These are phyloP conservation scores for Cordyceps fumosorosea DNA, from an alignment of 2,329 filamentous ascomycete species.

Conservation along the genomic window DNA sequence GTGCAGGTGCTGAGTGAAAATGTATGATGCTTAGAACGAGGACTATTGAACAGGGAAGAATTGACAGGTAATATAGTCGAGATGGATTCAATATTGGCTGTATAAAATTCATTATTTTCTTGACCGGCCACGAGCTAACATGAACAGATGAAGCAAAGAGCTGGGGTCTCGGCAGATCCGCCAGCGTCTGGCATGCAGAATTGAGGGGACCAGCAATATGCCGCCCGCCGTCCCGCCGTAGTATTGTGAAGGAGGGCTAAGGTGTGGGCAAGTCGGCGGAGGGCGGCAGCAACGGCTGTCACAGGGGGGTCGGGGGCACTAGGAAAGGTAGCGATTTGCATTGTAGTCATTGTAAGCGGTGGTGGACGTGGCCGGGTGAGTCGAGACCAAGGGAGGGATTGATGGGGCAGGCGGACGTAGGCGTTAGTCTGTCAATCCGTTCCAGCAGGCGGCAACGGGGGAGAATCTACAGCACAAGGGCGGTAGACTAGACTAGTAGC, in stretches of 20 bases:
- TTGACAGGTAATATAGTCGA: not conserved
- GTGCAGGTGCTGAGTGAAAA: not conserved
- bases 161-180: not conserved
- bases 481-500: no score
- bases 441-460: not conserved
- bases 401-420: not conserved
- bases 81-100: not conserved
- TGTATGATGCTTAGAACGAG: not conserved
- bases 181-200: conserved; percentile 1
- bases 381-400: not conserved
- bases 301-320: no score
- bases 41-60: not conserved
- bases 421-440: conserved; percentile 2
- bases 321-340: no score
- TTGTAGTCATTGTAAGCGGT: no score
- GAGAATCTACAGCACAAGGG: not conserved
- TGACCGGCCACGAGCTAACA: not conserved
- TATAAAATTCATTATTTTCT: not conserved
- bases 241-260: not conserved
- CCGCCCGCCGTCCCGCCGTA: not conserved
- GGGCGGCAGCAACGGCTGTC: not conserved
- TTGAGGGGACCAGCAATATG: not conserved
- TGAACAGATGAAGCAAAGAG: not conserved
- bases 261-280: not conserved
- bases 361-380: not conserved